phyloP scores from a whole-genome alignment of 208 protist species.

The Crithidia fasciculata region DNA sequence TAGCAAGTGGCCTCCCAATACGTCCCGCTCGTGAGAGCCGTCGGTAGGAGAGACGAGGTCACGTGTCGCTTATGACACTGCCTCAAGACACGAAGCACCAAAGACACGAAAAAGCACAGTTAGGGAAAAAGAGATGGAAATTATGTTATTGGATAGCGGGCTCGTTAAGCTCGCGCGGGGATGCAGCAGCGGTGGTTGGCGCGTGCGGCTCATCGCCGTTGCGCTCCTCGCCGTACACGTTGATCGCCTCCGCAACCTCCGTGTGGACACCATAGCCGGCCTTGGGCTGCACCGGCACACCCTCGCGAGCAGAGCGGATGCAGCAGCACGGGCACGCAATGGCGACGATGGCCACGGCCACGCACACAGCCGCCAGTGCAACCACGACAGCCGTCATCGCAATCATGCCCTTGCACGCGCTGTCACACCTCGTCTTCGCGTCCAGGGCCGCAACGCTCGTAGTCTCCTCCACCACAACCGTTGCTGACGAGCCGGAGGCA shows the following conservation, averaged over 20 bases:
- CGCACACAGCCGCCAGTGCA: background rate
- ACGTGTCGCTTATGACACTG: no score
- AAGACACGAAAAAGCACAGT: no score
- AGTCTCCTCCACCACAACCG: constrained; percentile 12
- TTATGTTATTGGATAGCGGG: no score
- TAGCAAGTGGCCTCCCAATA: no score
- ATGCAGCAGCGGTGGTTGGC: background rate
- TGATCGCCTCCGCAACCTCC: background rate
- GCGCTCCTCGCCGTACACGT: background rate
- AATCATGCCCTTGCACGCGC: constrained; percentile 18
- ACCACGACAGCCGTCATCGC: constrained; percentile 3
- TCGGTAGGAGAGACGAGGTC: no score
- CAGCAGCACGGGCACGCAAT: constrained; percentile 10
- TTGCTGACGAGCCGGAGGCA: constrained; percentile 3
- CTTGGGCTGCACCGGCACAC: no score
- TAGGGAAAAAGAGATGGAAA: no score
- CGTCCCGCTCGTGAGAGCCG: no score
- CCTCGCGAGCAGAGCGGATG: constrained; percentile 1
- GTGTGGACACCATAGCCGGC: background rate
- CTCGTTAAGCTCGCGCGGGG: background rate
- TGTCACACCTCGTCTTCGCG: constrained; percentile 1
- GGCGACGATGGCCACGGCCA: background rate
- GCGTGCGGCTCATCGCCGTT: background rate
- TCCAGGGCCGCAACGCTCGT: background rate
- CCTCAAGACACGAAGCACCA: no score